A percentile compares a stretch with the other conserved stretches of the same genome.
Conservation (phyloP, 768 basidiomycete species). For the Crassisporium funariophilum region DNA sequence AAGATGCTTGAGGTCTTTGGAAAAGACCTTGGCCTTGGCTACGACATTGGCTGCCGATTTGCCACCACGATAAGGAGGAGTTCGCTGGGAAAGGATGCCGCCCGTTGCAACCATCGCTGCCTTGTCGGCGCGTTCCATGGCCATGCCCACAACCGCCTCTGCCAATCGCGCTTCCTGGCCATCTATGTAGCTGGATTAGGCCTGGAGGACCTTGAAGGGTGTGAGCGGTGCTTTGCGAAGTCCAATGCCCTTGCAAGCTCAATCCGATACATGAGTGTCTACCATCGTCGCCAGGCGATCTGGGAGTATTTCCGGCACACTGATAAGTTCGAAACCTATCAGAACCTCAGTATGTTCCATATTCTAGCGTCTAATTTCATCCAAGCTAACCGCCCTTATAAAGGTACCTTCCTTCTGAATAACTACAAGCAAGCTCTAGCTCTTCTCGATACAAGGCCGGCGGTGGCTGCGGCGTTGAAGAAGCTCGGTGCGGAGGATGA, state of each 20-base stretch:
- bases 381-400: background rate
- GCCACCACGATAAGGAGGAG: constrained; percentile 22
- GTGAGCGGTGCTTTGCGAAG: constrained; percentile 25
- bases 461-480: background rate
- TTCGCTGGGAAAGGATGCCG: constrained; percentile 15
- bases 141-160: constrained; percentile 30
- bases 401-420: constrained; percentile 12
- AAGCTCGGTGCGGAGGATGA: background rate
- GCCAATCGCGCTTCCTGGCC: constrained; percentile 25
- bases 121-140: constrained; percentile 29
- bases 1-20: constrained; percentile 23
- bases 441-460: background rate
- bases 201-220: constrained; percentile 28
- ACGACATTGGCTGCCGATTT: constrained; percentile 33
- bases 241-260: constrained; percentile 22
- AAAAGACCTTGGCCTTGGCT: constrained; percentile 21
- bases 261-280: constrained; percentile 13
- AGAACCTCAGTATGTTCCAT: constrained; percentile 19
- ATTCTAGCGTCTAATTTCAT: background rate
- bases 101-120: constrained; percentile 1
- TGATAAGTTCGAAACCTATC: constrained; percentile 24
- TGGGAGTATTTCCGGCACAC: constrained; percentile 11
- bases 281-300: constrained; percentile 26
- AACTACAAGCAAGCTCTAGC: constrained; percentile 20
- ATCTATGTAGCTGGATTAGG: constrained; percentile 23